Base-by-base conservation (phyloP, 2,329 filamentous ascomycete genomes). In the Albophoma yamanashiensis region DNA sequence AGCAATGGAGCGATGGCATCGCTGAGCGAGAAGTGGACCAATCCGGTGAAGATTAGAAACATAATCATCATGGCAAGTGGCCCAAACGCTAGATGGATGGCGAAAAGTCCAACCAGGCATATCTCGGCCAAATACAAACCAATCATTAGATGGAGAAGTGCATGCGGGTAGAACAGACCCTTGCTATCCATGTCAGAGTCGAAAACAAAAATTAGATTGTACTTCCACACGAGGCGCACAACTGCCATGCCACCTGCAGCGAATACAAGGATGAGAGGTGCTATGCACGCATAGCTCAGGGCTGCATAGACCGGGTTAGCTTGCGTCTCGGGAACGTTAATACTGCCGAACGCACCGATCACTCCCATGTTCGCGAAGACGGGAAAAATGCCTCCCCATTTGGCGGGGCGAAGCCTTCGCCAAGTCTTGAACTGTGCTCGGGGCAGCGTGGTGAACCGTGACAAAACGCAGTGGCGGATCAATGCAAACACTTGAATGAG, bases 201-300 rank as follows among this genome's bases (percentile, higher is more conserved):
- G 57, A 87, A 88, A 42, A 96, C 91, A 72, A 91, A 97, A 57
- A 97, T 81, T 59, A 97, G 75, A 70, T 96, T 95, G 80, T 97
- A 96, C 22, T 89, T 85, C 79, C 91, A 96, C 56, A 92, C 89
- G 58, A 93, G 78, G 71, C 96, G 95, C 74, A 96, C 92, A 50
- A 94, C 78, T 27, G 81, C 84, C 61, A 97, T 82, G 36, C 91
- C 92, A 45, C 90, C 79, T 1, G 88, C 86, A 1, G 91, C 90
- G 68, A 96, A 97, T 6, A 87, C 84, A 57, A 96, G 80, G 59
- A 96, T 87, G 14, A 97, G 77, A 0, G 92, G 93, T 2, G 92
- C 90, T 67, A 97, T 95, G 64, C 87, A 88, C 2, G 91, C 87
- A 70, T 97, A 97, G 39, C 87, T 89, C 63, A 97, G 87, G 47